These are phyloP conservation scores for Thermothielavioides terrestris DNA, from an alignment of 495 filamentous ascomycete species.

Conservation along the genomic window DNA sequence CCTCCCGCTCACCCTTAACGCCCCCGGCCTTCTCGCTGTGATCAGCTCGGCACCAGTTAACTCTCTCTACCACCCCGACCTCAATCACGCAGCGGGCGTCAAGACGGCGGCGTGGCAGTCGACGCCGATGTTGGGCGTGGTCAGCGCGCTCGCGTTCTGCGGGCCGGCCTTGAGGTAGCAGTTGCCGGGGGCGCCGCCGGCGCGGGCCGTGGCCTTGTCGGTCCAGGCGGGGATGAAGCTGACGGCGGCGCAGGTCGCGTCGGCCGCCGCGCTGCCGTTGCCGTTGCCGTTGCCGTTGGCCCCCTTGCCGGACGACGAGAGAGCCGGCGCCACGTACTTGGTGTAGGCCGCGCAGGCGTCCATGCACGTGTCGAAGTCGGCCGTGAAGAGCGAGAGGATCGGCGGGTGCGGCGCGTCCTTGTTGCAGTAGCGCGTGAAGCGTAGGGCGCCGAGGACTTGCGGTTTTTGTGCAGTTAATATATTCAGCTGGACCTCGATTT, in stretches of 20 bases:
- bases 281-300: conserved; percentile 5
- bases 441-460: conserved; percentile 25
- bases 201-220: conserved; percentile 21
- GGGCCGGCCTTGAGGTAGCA: conserved; percentile 40
- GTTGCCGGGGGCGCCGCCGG: conserved; percentile 31
- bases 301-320: too few species aligned
- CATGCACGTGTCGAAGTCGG: conserved; percentile 37
- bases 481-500: too few species aligned
- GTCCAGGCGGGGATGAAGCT: conserved; percentile 40
- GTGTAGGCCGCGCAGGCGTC: conserved; percentile 40
- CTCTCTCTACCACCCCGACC: background rate
- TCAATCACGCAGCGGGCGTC: background rate
- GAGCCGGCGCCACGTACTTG: conserved; percentile 23
- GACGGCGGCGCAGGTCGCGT: conserved; percentile 33
- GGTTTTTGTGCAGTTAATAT: background rate
- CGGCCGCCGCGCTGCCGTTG: conserved; percentile 14
- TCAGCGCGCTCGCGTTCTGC: conserved; percentile 25
- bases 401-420: conserved; percentile 25
- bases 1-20: too few species aligned
- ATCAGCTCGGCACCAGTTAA: too few species aligned
- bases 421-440: conserved; percentile 35
- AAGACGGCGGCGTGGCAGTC: conserved; percentile 23
- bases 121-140: conserved; percentile 19
- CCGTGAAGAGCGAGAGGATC: conserved; percentile 31
- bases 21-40: too few species aligned